These are phyloP conservation scores for Scedosporium minutisporum DNA, from an alignment of 2,329 filamentous ascomycete genomes.

Conservation along the genomic window DNA sequence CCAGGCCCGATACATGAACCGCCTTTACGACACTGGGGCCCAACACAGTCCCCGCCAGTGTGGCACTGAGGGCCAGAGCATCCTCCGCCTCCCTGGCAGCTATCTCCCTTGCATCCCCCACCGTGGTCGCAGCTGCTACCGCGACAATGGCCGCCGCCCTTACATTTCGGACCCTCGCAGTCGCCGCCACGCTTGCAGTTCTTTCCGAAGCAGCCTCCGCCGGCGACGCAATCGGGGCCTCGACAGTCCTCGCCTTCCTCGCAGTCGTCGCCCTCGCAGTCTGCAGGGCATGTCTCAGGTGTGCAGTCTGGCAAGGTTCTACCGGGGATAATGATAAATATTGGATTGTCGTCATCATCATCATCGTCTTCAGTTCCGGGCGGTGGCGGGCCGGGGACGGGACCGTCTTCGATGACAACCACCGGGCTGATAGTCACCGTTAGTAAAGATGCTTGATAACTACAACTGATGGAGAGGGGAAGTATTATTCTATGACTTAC, in stretches of 20 bases:
- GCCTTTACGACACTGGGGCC: not conserved
- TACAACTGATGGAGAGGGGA: no score
- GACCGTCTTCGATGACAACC: not conserved
- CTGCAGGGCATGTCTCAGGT: not conserved
- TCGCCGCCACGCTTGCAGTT: conserved; percentile 6
- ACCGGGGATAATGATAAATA: not conserved
- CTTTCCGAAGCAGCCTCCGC: conserved; percentile 6
- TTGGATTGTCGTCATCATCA: not conserved
- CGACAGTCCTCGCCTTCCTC: conserved; percentile 7
- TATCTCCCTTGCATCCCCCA: not conserved
- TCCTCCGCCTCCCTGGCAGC: not conserved
- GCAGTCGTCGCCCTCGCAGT: not conserved
- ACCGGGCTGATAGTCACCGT: not conserved
- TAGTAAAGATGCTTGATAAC: not conserved
- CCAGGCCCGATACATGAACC: not conserved
- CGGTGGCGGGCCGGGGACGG: not conserved
- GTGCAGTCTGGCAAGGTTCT: not conserved
- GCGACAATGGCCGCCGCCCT: not conserved
- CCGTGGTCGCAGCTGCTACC: not conserved
- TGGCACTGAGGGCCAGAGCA: not conserved
- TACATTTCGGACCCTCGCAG: conserved; percentile 5
- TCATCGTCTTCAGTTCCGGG: not conserved
- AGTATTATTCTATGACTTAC: not conserved
- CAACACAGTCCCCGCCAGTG: not conserved
- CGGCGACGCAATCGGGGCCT: conserved; percentile 1